These are phyloP conservation scores for Coprinellus aureogranulatus DNA, from an alignment of 768 basidiomycete species.

Conservation along the genomic window DNA sequence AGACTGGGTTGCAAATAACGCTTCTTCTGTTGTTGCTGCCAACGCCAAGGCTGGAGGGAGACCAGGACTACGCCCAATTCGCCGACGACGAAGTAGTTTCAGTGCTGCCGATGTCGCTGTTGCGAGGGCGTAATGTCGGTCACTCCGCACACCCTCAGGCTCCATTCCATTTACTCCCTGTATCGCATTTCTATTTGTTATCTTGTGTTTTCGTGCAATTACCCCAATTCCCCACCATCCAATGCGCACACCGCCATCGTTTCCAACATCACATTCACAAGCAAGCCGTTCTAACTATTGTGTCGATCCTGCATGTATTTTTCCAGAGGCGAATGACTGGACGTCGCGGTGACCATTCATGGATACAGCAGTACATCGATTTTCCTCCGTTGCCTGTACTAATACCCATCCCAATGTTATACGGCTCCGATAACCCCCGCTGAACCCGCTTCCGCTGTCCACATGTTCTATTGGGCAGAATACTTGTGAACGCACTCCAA, in stretches of 20 bases:
- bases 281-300: not conserved
- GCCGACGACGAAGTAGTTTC: conserved; percentile 82
- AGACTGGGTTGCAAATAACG: conserved; percentile 77
- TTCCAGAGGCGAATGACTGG: no score
- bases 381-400: no score
- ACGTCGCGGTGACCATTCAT: no score
- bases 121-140: conserved; percentile 44
- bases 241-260: not conserved
- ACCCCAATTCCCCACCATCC: not conserved
- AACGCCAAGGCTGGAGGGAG: conserved; percentile 64
- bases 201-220: conserved; percentile 4
- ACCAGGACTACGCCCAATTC: conserved; percentile 69
- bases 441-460: no score
- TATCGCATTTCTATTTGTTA: conserved; percentile 8
- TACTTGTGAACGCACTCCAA: conserved; percentile 87
- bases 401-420: no score
- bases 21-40: conserved; percentile 66
- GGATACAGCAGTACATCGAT: no score
- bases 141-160: conserved; percentile 26
- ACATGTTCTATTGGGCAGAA: conserved; percentile 43
- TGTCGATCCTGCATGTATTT: not conserved
- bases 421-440: no score
- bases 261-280: not conserved
- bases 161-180: conserved; percentile 16
- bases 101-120: conserved; percentile 77